Base-by-base conservation (phyloP, 2,329 filamentous ascomycete species). In the Neocatenulostroma microsporum region DNA sequence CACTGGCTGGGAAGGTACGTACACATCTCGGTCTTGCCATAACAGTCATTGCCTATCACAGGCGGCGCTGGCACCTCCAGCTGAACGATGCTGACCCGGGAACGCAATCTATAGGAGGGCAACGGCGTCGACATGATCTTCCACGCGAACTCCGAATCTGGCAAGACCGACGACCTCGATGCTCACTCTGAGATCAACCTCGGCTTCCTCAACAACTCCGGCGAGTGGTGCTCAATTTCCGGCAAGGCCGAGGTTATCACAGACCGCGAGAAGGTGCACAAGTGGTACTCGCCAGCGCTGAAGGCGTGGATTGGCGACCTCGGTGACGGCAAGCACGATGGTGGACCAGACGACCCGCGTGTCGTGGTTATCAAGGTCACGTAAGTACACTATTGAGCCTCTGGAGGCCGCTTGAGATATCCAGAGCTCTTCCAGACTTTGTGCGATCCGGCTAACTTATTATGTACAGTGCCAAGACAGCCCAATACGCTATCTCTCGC, bases 251-350 rank as follows among this genome's bases (percentile, higher is more conserved):
- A 64, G 18, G 70, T 94, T 49, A 67, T 82, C 51, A 82, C 80
- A 11, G 81, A 89, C 55, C 76, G 79, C 15, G 67, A 66, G 2
- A 62, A 76, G 15, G 73, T 94, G 39, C 70, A 76, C 58, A 82
- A 88, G 62, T 76, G 86, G 63, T 94, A 94, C 63, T 80, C 70
- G 15, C 73, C 78, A 0, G 58, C 69, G 0, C 68, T 94, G 42
- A 88, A 87, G 68, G 82, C 84, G 0, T 94, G 87, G 87, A 55
- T 94, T 12, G 87, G 87, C 5, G 86, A 94, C 47, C 71, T 94
- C 13, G 82, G 80, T 15, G 86, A 93, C 46, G 86, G 85, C 30
- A 77, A 72, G 40, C 87, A 94, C 56, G 83, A 94, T 48, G 87
- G 86, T 18, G 80, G 82, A 2, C 79, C 80, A 43, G 75, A 84